Evolutionary conservation across 352 stramenopile genomes (phyloP).

Genomic region (Phytophthora nicotianae): DNA sequence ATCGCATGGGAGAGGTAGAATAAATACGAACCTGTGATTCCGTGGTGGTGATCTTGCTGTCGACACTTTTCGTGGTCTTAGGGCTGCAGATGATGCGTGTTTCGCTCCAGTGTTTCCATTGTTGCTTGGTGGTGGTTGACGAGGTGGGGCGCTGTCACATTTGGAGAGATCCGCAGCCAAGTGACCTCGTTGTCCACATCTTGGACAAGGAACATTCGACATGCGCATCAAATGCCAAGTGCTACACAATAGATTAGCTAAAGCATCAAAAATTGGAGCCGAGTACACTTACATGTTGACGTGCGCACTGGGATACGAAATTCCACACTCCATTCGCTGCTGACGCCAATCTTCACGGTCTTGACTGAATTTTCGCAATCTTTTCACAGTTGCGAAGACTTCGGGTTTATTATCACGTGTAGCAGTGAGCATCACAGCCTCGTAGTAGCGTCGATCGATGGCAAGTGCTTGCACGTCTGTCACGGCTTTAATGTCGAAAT

Average conservation of each 20-base stretch:
- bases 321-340: slow-evolving; percentile 71
- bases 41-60: slow-evolving; percentile 15
- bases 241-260: slow-evolving; percentile 28
- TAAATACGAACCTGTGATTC: slow-evolving; percentile 8
- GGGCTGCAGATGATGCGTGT: slow-evolving; percentile 1
- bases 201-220: slow-evolving; percentile 63
- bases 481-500: slow-evolving; percentile 73
- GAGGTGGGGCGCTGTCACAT: slow-evolving; percentile 39
- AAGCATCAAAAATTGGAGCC: too few species aligned
- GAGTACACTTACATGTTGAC: slow-evolving; percentile 63
- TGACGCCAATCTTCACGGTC: slow-evolving; percentile 77
- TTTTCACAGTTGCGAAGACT: slow-evolving; percentile 42
- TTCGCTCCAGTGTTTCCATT: slow-evolving; percentile 15
- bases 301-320: slow-evolving; percentile 68
- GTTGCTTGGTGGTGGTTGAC: slow-evolving; percentile 21
- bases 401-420: slow-evolving; percentile 51
- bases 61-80: slow-evolving; percentile 15
- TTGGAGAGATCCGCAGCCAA: slow-evolving; percentile 52
- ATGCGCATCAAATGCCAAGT: slow-evolving; percentile 82
- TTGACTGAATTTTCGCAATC: slow-evolving; percentile 50
- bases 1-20: too few species aligned
- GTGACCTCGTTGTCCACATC: slow-evolving; percentile 63
- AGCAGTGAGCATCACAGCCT: slow-evolving; percentile 57
- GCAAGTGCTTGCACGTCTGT: slow-evolving; percentile 68
- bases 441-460: slow-evolving; percentile 66